These are phyloP conservation scores for Capsicum baccatum DNA, from an alignment of 257 asterid genomes.

Conservation along the genomic window DNA sequence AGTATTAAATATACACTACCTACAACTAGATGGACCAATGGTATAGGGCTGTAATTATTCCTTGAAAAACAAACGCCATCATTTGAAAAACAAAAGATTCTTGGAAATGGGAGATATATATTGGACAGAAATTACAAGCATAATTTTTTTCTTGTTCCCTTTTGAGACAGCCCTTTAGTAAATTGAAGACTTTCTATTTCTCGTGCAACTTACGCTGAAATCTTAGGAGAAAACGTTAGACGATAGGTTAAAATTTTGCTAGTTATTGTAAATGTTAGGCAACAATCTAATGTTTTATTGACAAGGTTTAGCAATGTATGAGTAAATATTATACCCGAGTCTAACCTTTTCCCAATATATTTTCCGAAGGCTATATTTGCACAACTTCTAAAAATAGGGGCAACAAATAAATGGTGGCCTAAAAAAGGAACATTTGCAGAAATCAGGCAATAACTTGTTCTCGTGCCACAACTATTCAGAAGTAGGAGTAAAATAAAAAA, in stretches of 20 bases:
- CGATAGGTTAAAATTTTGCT: neutral
- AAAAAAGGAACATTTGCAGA: neutral
- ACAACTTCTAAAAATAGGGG: neutral
- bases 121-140: neutral
- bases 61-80: neutral
- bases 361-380: constrained; percentile 8
- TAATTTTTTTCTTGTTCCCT: neutral
- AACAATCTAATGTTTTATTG: neutral
- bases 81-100: neutral
- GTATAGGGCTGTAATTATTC: no score
- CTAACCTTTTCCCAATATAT: neutral
- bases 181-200: neutral
- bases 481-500: neutral
- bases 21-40: no score
- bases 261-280: neutral
- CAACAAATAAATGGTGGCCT: neutral
- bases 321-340: neutral
- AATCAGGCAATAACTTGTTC: neutral
- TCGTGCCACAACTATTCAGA: neutral
- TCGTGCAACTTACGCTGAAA: neutral
- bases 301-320: neutral
- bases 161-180: neutral
- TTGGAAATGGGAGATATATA: neutral
- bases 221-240: neutral
- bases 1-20: neutral